Conservation (phyloP, 768 basidiomycete genomes). For the Amanita inopinata region DNA sequence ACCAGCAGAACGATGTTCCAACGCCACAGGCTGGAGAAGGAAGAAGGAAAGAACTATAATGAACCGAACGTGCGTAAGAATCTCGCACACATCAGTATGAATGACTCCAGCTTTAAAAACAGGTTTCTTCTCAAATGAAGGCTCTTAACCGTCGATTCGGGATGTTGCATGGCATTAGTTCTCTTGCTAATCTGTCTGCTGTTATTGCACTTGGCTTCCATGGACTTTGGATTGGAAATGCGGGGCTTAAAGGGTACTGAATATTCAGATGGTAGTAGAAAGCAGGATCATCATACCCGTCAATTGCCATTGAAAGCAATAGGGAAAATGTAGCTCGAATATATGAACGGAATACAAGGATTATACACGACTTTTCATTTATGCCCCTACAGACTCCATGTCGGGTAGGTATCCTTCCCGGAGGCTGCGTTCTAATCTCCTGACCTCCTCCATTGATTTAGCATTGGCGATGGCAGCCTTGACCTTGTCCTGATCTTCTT, state of each 20-base stretch:
- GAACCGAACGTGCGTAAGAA: slow-evolving; percentile 46
- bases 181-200: slow-evolving; percentile 51
- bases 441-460: slow-evolving; percentile 85
- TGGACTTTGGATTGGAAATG: slow-evolving; percentile 60
- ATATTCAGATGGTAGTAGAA: background rate
- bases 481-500: slow-evolving; percentile 83
- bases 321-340: slow-evolving; percentile 6
- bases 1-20: slow-evolving; percentile 76
- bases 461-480: slow-evolving; percentile 83
- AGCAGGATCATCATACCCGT: background rate
- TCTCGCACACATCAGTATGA: background rate
- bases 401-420: slow-evolving; percentile 79
- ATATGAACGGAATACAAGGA: slow-evolving; percentile 3
- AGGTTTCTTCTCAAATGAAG: slow-evolving; percentile 67
- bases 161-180: slow-evolving; percentile 58
- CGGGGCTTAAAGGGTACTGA: slow-evolving; percentile 35
- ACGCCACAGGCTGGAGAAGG: slow-evolving; percentile 64
- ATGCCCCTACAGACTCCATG: slow-evolving; percentile 72
- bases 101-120: background rate
- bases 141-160: slow-evolving; percentile 58
- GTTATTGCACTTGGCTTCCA: slow-evolving; percentile 57
- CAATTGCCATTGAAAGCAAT: background rate
- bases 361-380: slow-evolving; percentile 16
- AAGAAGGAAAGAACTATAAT: slow-evolving; percentile 58
- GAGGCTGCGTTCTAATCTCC: slow-evolving; percentile 71